A percentile compares a stretch with the other conserved stretches of the same genome.
These are phyloP conservation scores for Exophiala sp. DNA, from an alignment of 2,329 filamentous ascomycete genomes.

Conservation along the genomic window DNA sequence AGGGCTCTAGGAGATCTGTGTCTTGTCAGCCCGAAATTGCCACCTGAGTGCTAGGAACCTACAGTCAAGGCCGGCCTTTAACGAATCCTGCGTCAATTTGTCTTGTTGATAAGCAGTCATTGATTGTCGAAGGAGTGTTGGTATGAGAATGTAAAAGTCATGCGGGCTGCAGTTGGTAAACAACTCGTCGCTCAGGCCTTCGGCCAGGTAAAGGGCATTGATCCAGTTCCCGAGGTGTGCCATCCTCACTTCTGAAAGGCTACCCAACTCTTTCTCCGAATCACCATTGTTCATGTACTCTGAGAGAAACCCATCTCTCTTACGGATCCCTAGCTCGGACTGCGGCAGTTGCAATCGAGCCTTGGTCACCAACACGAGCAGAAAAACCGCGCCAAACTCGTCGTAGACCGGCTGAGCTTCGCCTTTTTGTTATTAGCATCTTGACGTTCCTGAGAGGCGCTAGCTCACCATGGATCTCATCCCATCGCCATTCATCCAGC, in stretches of 20 bases:
- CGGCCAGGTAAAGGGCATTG: conserved; percentile 58
- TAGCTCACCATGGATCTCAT: conserved; percentile 56
- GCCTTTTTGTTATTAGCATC: conserved; percentile 34
- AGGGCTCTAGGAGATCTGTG: conserved; percentile 59
- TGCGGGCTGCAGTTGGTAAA: conserved; percentile 63
- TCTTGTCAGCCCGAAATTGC: conserved; percentile 9
- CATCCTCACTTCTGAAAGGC: conserved; percentile 54
- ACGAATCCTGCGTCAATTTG: conserved; percentile 54
- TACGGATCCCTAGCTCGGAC: conserved; percentile 52
- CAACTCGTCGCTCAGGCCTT: conserved; percentile 62
- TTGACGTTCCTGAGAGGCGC: neutral
- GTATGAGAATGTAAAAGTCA: conserved; percentile 61
- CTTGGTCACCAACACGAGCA: conserved; percentile 56
- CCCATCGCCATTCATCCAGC: conserved; percentile 62
- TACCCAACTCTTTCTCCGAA: conserved; percentile 47
- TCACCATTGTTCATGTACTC: conserved; percentile 48
- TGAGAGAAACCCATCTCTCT: conserved; percentile 53
- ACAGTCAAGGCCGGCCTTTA: conserved; percentile 63
- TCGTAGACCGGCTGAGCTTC: conserved; percentile 65
- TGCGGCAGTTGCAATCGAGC: conserved; percentile 55
- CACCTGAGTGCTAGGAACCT: conserved; percentile 29
- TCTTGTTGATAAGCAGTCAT: conserved; percentile 55
- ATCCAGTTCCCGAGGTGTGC: conserved; percentile 60
- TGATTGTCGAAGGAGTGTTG: conserved; percentile 61
- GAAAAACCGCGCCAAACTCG: conserved; percentile 60